Evolutionary conservation across 2,329 filamentous ascomycete species (phyloP).

Genomic region (Fusarium sp.): DNA sequence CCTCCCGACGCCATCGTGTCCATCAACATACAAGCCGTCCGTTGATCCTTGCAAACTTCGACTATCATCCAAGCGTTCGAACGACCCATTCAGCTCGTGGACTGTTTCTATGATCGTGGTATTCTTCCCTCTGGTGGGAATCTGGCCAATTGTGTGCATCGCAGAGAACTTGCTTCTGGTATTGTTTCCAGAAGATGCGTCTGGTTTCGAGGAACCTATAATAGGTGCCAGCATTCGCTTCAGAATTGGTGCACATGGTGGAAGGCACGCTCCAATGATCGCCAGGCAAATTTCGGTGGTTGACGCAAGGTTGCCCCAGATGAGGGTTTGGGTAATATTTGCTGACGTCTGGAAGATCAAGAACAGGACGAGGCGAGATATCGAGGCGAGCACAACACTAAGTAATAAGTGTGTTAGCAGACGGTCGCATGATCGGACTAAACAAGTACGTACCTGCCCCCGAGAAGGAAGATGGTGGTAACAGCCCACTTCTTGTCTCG

Average conservation of each 20-base stretch:
- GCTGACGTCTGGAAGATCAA: constrained; percentile 4
- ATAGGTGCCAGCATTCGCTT: constrained; percentile 27
- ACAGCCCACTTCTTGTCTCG: constrained; percentile 22
- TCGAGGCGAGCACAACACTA: constrained; percentile 21
- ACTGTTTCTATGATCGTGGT: background rate
- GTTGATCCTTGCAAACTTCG: constrained; percentile 11
- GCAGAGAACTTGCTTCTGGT: background rate
- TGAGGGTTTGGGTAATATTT: constrained; percentile 14
- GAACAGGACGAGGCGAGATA: constrained; percentile 11
- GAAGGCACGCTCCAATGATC: constrained; percentile 17
- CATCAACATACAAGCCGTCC: background rate
- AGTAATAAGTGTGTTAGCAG: background rate
- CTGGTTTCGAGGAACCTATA: background rate
- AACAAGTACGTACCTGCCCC: constrained; percentile 2
- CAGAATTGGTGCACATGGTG: constrained; percentile 12
- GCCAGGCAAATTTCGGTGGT: constrained; percentile 39
- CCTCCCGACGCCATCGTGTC: background rate
- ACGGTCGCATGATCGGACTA: accelerated
- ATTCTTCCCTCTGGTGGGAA: background rate
- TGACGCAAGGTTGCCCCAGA: constrained; percentile 19
- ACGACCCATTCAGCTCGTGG: background rate
- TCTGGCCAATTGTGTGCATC: background rate
- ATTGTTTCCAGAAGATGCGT: background rate
- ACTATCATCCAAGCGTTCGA: constrained; percentile 17
- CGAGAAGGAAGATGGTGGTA: constrained; percentile 14